Evolutionary conservation across 148 eudicot genomes (phyloP), one percentile per base, ranked within the genome.

Genomic region (Oxyria digyna): DNA sequence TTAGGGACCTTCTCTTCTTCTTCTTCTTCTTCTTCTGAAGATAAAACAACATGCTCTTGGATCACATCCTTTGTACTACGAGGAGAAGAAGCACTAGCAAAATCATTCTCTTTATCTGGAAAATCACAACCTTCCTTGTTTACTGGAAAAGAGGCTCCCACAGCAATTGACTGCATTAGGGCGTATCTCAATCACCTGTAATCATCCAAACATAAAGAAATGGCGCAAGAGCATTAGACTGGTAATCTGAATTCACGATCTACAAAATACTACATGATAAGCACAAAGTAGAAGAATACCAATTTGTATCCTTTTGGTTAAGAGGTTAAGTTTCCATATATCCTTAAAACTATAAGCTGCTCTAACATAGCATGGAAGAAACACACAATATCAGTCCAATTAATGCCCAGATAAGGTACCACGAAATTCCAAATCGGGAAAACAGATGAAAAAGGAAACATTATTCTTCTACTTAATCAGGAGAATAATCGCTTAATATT

Each of bases 141-240:
- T 24, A 59, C 37, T 27, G 20, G 4, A 59, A 27, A 13, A 26
- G 65, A 59, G 65, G 17, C 37, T 59, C 31, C 65, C 29, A 27
- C 65, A 59, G 37, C n/a, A 59, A 7, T 26, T 13, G 65, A 29
- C n/a, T 59, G 65, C 65, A 59, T 59, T 33, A 15, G 65, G 65
- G 29, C 31, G 31, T 59, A 29, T 59, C 38, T 59, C 20, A 15
- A 31, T 29, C 37, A 27, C 35, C 65, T 31, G 35, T 59, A 13
- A 29, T 31, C 20, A 59, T 31, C 65, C 65, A 29, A n/a, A 2
- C 18, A 14, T 10, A 59, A 9, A 31, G 65, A 29, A 59, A 31
- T 29, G 27, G 14, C 8, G 27, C 65, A 59, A 27, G 10, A 59
- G 38, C 65, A 59, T 59, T 31, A 59, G 65, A 31, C 8, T 59